phyloP scores from a whole-genome alignment of 192 early-diverging fungal species.

The Chytriomyces sp. region DNA sequence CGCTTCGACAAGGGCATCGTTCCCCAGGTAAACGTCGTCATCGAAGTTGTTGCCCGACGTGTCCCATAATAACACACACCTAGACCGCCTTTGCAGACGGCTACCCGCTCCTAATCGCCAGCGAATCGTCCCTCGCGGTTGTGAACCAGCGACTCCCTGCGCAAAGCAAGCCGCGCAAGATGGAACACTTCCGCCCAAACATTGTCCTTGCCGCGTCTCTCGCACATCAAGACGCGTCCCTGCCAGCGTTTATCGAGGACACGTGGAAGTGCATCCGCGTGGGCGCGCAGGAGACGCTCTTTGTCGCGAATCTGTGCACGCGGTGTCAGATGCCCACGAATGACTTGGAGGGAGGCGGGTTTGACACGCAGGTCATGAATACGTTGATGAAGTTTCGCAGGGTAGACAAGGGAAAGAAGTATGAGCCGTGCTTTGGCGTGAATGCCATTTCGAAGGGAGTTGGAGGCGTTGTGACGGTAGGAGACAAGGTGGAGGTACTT shows the following conservation, averaged over 20 bases:
- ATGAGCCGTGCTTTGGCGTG: conserved; percentile 45
- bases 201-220: conserved; percentile 43
- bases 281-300: conserved; percentile 7
- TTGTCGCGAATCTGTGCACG: conserved; percentile 41
- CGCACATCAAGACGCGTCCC: conserved; percentile 34
- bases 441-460: conserved; percentile 33
- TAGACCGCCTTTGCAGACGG: conserved; percentile 81
- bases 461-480: conserved; percentile 30
- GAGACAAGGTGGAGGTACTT: conserved; percentile 34
- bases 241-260: conserved; percentile 70
- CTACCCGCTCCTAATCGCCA: conserved; percentile 70
- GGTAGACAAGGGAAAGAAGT: conserved; percentile 38
- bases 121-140: conserved; percentile 59
- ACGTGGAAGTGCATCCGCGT: conserved; percentile 63
- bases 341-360: conserved; percentile 31
- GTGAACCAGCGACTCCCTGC: conserved; percentile 59
- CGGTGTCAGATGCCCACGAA: conserved; percentile 47
- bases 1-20: conserved; percentile 17
- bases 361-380: conserved; percentile 24
- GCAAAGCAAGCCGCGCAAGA: neutral
- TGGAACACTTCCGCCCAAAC: conserved; percentile 76
- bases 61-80: conserved; percentile 27
- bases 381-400: conserved; percentile 41
- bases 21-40: neutral
- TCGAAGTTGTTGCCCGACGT: conserved; percentile 18